Conservation (phyloP, 202 grass and related monocot species). For the Sporobolus alterniflorus region DNA sequence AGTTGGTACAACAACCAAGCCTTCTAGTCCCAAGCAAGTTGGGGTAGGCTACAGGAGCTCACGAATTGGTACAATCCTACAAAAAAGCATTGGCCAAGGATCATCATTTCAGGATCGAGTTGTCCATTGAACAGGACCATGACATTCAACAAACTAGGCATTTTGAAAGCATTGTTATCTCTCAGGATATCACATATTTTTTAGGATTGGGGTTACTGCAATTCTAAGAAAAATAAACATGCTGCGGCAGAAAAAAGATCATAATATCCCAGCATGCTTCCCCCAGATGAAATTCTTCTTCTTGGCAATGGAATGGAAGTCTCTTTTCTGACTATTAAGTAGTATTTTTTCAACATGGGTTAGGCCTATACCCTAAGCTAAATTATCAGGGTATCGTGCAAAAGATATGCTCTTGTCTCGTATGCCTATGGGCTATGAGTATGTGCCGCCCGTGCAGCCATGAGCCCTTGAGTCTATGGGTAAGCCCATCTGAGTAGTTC, state of each 20-base stretch:
- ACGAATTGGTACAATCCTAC: background rate
- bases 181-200: background rate
- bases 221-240: background rate
- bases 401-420: too few relatives aligned
- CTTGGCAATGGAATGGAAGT: background rate
- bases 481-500: background rate
- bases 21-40: too few relatives aligned
- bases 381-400: background rate
- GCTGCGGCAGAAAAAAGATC: background rate
- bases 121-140: background rate
- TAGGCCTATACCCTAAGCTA: background rate
- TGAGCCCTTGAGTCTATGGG: background rate
- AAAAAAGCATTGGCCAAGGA: background rate
- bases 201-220: background rate
- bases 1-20: too few relatives aligned
- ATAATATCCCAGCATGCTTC: background rate
- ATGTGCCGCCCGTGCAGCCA: background rate
- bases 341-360: slow-evolving; percentile 14
- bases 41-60: too few relatives aligned
- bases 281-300: background rate
- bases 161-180: background rate
- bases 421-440: background rate
- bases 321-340: background rate
- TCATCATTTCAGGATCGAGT: background rate
- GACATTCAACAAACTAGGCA: background rate